Percentiles rank a stretch among this genome's conserved stretches.
Evolutionary conservation across 306 rosid genomes (phyloP).

Genomic region (Cotoneaster glaucophyllus): DNA sequence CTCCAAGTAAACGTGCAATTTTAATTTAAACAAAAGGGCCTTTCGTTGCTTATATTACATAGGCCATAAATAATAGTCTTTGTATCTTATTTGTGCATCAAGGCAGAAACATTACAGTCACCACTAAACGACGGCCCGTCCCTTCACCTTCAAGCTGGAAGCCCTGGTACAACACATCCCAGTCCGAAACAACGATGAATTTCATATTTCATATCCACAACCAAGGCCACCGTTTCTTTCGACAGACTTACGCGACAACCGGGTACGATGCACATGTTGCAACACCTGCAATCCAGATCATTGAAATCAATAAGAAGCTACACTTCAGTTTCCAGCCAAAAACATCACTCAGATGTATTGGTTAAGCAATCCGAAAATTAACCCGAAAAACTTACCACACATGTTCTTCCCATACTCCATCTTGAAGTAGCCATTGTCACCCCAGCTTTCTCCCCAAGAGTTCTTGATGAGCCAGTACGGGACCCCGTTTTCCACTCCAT

Average conservation of each 20-base stretch:
- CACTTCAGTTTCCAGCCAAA: background rate
- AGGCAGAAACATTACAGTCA: slow-evolving; percentile 9
- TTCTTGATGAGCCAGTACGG: slow-evolving; percentile 90
- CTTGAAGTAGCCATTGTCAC: slow-evolving; percentile 87
- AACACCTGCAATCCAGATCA: slow-evolving; percentile 45
- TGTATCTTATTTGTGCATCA: slow-evolving; percentile 19
- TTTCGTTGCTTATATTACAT: background rate
- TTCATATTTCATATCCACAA: slow-evolving; percentile 6
- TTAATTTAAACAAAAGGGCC: background rate
- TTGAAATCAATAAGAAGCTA: background rate
- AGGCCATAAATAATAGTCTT: background rate
- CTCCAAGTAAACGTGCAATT: background rate
- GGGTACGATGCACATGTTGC: slow-evolving; percentile 98
- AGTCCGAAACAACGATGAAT: background rate
- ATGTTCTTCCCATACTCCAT: slow-evolving; percentile 94
- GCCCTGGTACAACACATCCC: background rate
- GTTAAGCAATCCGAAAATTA: background rate
- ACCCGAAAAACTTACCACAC: slow-evolving; percentile 68
- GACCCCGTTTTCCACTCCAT: slow-evolving; percentile 64
- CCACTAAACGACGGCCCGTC: slow-evolving; percentile 7
- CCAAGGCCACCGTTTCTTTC: slow-evolving; percentile 5
- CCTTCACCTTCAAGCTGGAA: background rate
- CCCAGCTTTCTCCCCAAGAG: slow-evolving; percentile 89
- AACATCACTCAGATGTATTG: background rate
- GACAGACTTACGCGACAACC: slow-evolving; percentile 41